Evolutionary conservation across 768 basidiomycete species (phyloP), one percentile per base, ranked within the genome.

Genomic region (Psilocybe azurescens): DNA sequence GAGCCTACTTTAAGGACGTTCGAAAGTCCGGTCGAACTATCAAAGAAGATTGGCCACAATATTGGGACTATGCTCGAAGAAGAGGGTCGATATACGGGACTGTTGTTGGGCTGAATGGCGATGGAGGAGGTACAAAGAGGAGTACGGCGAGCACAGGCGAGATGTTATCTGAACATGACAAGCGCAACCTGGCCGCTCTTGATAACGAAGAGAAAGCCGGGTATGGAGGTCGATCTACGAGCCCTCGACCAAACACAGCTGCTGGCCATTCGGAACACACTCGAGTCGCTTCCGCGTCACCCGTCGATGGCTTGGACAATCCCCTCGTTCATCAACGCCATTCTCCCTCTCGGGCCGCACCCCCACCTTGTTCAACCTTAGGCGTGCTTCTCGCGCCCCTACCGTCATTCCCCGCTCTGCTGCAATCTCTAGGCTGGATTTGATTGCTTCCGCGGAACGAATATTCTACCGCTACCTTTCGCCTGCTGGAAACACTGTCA

Each of bases 1-100:
- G 96, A 63, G 97, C 97, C 7, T 99, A 99, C 77, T 99, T 99
- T 87, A 97, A 98, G 82, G 97, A 99, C 75, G 88, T 99, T 56
- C 90, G 93, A 71, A 95, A 96, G 78, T 95, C 95, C 0, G 95
- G 96, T 2, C 86, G 91, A 29, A 88, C 91, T 11, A 92, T 99
- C 74, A 91, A 91, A 73, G 93, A 98, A 16, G 97, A 98, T 74
- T 99, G 97, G 97, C 97, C 97, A 5, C 94, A 97, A 74, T 99
- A 97, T 70, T 96, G 94, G 88, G 91, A 95, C 65, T 94, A 95
- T 72, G 97, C 97, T 11, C 87, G 94, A 51, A 82, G 91, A 50
- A 81, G 97, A 53, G 97, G 97, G 3, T 95, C 94, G 4, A 95
- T 97, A 59, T 99, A 98, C 69, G 93, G 94, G 8, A 89, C 92